Evolutionary conservation across 805 yeast species (phyloP), one percentile per base, ranked within the genome.

Genomic region (Candida ovalis): DNA sequence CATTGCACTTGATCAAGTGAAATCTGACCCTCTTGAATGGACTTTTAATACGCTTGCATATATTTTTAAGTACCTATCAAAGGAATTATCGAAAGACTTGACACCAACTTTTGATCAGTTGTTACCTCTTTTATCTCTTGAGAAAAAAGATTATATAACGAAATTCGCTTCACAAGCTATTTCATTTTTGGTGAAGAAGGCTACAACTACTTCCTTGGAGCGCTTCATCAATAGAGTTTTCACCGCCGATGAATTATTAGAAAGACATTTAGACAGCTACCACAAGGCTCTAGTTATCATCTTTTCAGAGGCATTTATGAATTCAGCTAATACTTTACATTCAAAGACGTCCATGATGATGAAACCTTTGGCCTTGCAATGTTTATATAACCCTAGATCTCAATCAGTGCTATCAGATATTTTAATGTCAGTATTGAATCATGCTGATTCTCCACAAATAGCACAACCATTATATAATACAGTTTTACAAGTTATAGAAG

Each of bases 121-220:
- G 12, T 66, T 80, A 30, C 91, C 95, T 0, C 65, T 89, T 21
- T 69, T 92, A 46, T 77, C 78, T 32, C 67, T 81, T 44, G 74
- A 74, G 47, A 66, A 69, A 18, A 85, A 83, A 55, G 80, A 80
- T 24, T 81, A 85, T 53, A 75, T 91, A 32, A 75, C 88, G 1
- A 75, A 95, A 52, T 94, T 92, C 59, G 82, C 96, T 19, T 90
- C 97, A 0, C 97, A 92, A 65, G 94, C 97, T 0, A 65, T 92
- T 41, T 87, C 97, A 0, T 94, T 86, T 58, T 70, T 92, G 48
- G 71, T 92, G 9, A 80, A 94, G 61, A 88, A 88, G 63, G 74
- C 87, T 52, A 72, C 74, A 22, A 62, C 72, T 0, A 73, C 73
- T 0, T 68, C 76, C 6, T 67, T 90, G 42, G 57, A 62, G 1